Evolutionary conservation across 257 asterid species (phyloP), one percentile per base, ranked within the genome.

Genomic region (Plectranthus barbatus): DNA sequence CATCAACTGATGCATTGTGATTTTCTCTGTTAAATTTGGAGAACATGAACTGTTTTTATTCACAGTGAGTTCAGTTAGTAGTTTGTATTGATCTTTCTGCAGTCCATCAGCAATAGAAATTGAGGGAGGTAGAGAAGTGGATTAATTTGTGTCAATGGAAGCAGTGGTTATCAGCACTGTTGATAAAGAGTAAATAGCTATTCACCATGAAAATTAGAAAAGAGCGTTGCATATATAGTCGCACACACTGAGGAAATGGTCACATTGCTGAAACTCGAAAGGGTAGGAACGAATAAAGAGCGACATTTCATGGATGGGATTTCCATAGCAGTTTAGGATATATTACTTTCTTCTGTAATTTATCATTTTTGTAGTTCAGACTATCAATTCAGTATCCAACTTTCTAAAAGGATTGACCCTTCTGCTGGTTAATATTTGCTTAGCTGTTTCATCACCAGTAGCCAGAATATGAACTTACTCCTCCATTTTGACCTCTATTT

Each of bases 401-500:
- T 26, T 26, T n/a, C 31, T 53, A 14, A 2, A 53, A 7, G 29
- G 55, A 50, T 17, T 48, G 50, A 36, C 9, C 34, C 9, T 62
- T 13, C 17, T n/a, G 5, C 3, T n/a, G 50, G 40, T 48, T 42
- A 36, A 40, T 17, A 7, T 21, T 44, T 17, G 64, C 50, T 49
- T 41, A 31, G 36, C 10, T 37, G 44, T 37, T 37, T 11, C 44
- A 37, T 9, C 44, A 37, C 44, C n/a, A 4, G 3, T 37, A 11
- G 44, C n/a, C 3, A 40, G 48, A 42, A 0, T 4, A n/a, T n/a
- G 8, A 42, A 42, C 48, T 13, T 42, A 19, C 2, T 13, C 18
- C 2, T 26, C 46, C 46, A 12, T 40, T 55, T 29, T 74, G 59
- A 80, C 60, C 39, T 37, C 18, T 56, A 24, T 41, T 23, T 61